Base-by-base conservation (phyloP, 2,329 filamentous ascomycete species). In the Furcasterigmium furcatum region DNA sequence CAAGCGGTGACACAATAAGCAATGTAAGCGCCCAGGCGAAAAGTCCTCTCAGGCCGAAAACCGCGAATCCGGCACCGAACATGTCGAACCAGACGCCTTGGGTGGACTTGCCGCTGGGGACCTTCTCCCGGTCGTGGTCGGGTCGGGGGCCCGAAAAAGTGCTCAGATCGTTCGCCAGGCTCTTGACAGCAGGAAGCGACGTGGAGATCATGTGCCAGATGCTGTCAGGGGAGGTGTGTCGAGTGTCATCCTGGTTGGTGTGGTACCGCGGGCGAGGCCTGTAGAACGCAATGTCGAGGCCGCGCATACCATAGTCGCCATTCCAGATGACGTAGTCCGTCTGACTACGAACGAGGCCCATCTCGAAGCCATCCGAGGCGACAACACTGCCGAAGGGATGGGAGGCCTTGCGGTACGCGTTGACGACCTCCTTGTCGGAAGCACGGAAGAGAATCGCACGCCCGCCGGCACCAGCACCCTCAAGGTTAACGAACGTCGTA, bases 171-270 rank as follows among this genome's bases (percentile, higher is more conserved):
- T 81, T 79, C 1, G 89, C 85, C 36, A 97, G 73, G 2, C 75
- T 75, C 56, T 85, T 76, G 19, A 88, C 82, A 0, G 91, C 94
- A 7, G 84, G 80, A 20, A 96, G 68, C 6, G 91, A 83, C 13
- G 85, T 85, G 30, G 89, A 95, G 30, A 99, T 74, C 94, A 99
- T 97, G 63, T 97, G 91, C 91, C 91, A 97, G 18, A 97, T 66
- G 51, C 80, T 84, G 39, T 71, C 68, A 47, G 66, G 65, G n/a
- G 82, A 87, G 0, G 91, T 87, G 64, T 96, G 90, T 32, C 80
- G 81, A 3, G 84, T 76, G 60, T 95, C 89, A 61, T 99, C 94
- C 59, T 96, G 83, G 49, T 89, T 79, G 1, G 92, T 97, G 61
- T 99, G 94, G 58, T 99, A 99, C 46, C 88, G 76, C 18, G 90